phyloP scores from a whole-genome alignment of 306 rosid species.

The Inga laurina region DNA sequence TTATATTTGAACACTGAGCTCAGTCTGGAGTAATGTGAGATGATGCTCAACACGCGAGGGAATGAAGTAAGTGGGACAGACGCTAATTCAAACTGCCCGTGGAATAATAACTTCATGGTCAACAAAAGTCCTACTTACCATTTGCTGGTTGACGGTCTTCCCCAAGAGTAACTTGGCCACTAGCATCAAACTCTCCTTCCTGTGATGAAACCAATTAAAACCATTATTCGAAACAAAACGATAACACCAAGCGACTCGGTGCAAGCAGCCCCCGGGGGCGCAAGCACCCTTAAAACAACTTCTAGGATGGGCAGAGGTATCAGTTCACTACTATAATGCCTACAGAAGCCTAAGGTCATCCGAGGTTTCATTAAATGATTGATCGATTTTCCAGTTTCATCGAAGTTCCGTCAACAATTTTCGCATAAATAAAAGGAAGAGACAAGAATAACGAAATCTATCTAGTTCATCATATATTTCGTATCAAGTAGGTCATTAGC shows the following conservation, averaged over 20 bases:
- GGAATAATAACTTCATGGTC: constrained; percentile 1
- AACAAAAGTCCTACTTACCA: constrained; percentile 47
- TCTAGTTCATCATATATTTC: neutral
- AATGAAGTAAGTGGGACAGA: neutral
- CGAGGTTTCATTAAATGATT: neutral
- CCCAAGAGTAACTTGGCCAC: constrained; percentile 54
- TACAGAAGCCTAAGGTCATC: neutral
- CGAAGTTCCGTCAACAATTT: neutral
- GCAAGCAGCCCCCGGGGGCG: neutral
- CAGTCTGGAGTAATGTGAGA: neutral
- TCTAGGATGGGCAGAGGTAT: neutral
- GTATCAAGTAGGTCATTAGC: neutral
- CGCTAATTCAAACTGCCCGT: neutral
- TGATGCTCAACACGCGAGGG: neutral
- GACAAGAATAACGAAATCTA: neutral
- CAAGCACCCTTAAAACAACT: neutral
- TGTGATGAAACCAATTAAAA: constrained; percentile 43
- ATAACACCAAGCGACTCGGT: neutral
- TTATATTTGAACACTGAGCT: neutral
- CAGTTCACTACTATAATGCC: neutral
- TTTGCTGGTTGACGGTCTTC: constrained; percentile 51
- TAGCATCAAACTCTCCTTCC: constrained; percentile 75
- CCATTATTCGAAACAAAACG: neutral
- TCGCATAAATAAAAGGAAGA: neutral
- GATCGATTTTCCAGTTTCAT: neutral